Evolutionary conservation across 1,139 yeast genomes (phyloP).

Genomic region (Candida pseudocylindracea): DNA sequence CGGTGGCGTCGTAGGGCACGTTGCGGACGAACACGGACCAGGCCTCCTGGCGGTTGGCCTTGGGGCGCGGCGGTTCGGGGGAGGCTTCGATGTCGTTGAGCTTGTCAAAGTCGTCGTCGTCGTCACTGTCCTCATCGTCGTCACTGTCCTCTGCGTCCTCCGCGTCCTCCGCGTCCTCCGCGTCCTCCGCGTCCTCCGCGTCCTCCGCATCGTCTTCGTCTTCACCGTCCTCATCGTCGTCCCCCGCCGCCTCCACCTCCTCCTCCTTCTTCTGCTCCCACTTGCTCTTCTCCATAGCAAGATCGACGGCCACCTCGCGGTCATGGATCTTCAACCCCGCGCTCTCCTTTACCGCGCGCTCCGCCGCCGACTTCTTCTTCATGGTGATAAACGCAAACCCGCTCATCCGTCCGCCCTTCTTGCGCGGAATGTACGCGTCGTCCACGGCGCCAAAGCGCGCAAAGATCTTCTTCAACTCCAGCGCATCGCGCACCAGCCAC

Average conservation of each 20-base stretch:
- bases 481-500: slow-evolving; percentile 30
- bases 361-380: slow-evolving; percentile 64
- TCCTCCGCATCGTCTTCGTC: slow-evolving; percentile 6
- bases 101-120: slow-evolving; percentile 6
- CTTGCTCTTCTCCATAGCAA: slow-evolving; percentile 70
- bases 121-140: slow-evolving; percentile 6
- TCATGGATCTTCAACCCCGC: slow-evolving; percentile 67
- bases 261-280: slow-evolving; percentile 29
- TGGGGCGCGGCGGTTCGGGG: slow-evolving; percentile 7
- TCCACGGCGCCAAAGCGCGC: slow-evolving; percentile 66
- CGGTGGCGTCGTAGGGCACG: slow-evolving; percentile 85
- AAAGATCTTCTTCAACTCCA: slow-evolving; percentile 41
- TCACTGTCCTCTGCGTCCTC: slow-evolving; percentile 8
- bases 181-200: slow-evolving; percentile 2
- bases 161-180: slow-evolving; percentile 5
- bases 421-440: slow-evolving; percentile 79
- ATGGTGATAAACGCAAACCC: slow-evolving; percentile 93
- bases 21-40: slow-evolving; percentile 69
- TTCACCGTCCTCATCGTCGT: slow-evolving; percentile 13
- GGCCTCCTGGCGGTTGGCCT: slow-evolving; percentile 41
- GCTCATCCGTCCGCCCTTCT: slow-evolving; percentile 71
- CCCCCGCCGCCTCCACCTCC: slow-evolving; percentile 9
- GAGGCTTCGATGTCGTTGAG: slow-evolving; percentile 1
- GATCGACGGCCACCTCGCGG: slow-evolving; percentile 84
- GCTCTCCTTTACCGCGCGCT: slow-evolving; percentile 54